Base-by-base conservation (phyloP, 2,329 filamentous ascomycete species). In the Diaporthe batatas region DNA sequence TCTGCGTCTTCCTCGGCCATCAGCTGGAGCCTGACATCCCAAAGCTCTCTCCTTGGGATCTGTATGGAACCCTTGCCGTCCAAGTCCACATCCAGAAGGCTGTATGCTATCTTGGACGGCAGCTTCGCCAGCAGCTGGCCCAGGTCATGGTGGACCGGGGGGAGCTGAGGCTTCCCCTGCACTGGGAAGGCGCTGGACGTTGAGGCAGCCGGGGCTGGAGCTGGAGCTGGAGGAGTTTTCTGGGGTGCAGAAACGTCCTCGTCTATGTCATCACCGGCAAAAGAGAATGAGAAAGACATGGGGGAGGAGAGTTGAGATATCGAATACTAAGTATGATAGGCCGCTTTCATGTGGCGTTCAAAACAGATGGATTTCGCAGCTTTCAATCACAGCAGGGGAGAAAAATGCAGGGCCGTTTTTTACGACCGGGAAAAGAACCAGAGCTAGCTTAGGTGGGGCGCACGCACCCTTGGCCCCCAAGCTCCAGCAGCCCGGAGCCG, bases 21-120 rank as follows among this genome's bases (percentile, higher is more conserved):
- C 73, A 96, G 85, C 84, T 96, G 94, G 49, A 95, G 87, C 44
- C 92, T 88, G 51, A 96, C 91, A 79, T 96, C 94, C 90, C 93
- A 96, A 58, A 96, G 86, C 80, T 95, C 93, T 73, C 94, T 89
- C 51, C 93, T 90, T 0, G 93, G 93, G 10, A 96, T 84, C 49
- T 81, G 82, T 12, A 92, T 79, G 3, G 78, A 82, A 59, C 84
- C 82, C 12, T 87, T 87, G 74, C 89, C 85, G 55, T 92, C 91
- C 6, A 92, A 87, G 25, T 86, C 84, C 67, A 94, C 87, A 10
- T 84, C 82, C 23, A 95, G 82, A 16, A 86, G 86, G 77, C 88
- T 86, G 81, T 92, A 96, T 23, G 92, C 91, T 70, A 96, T 88
- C 81, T 93, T 93, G 71, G 92, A 93, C 0, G 94, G 94, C 58